These are phyloP conservation scores for Solanum dulcamara DNA, from an alignment of 257 asterid genomes.

Conservation along the genomic window DNA sequence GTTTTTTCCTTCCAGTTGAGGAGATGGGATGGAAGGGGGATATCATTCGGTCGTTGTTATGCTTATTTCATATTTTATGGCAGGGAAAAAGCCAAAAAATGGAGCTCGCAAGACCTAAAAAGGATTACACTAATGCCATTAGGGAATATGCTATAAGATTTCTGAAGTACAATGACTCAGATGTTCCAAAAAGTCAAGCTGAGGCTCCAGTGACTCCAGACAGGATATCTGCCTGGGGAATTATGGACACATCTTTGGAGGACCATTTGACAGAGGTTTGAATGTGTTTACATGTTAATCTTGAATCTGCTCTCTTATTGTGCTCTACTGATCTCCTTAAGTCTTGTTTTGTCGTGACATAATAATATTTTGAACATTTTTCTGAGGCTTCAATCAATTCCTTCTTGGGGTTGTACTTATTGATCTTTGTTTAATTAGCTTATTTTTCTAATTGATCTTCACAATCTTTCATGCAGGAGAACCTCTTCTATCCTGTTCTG, in stretches of 20 bases:
- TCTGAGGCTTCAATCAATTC: not conserved
- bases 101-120: slow-evolving; percentile 30
- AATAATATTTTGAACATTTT: not conserved
- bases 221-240: slow-evolving; percentile 40
- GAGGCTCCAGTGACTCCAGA: slow-evolving; percentile 59
- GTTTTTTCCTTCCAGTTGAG: not conserved
- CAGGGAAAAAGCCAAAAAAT: slow-evolving; percentile 46
- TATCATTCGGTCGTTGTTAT: not conserved
- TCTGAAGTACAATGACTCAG: slow-evolving; percentile 30
- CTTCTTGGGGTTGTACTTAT: not conserved
- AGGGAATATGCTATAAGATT: slow-evolving; percentile 61
- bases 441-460: not conserved
- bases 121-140: slow-evolving; percentile 36
- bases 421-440: not conserved
- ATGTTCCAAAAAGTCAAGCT: slow-evolving; percentile 20
- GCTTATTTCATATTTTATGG: slow-evolving; percentile 3
- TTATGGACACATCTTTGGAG: slow-evolving; percentile 41
- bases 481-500: slow-evolving; percentile 56
- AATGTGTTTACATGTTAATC: not conserved
- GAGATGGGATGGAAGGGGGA: not conserved
- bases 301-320: not conserved
- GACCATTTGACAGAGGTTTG: slow-evolving; percentile 63
- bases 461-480: slow-evolving; percentile 42
- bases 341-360: not conserved
- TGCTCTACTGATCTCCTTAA: not conserved